Percentiles rank a stretch among this genome's conserved stretches.
phyloP scores from a whole-genome alignment of 805 yeast genomes.

The Yarrowia phangngaensis region DNA sequence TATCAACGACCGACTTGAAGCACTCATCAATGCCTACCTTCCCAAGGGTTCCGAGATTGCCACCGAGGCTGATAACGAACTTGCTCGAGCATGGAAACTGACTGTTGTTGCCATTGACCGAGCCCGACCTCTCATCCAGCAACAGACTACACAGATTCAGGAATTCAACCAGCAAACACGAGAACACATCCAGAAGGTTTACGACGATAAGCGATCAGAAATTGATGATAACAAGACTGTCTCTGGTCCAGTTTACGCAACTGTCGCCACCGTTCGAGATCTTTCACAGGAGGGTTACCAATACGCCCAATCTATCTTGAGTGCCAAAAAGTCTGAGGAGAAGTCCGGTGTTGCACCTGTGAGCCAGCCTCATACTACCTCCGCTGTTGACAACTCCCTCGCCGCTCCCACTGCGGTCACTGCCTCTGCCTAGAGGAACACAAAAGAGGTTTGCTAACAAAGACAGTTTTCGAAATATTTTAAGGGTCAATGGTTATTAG shows the following conservation, averaged over 20 bases:
- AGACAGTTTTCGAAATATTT: conserved; percentile 22
- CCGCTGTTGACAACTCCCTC: conserved; percentile 26
- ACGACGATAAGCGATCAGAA: conserved; percentile 28
- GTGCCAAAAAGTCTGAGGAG: conserved; percentile 23
- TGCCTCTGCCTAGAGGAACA: conserved; percentile 23
- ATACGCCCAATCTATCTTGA: conserved; percentile 24
- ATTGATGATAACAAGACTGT: conserved; percentile 26
- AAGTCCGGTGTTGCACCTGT: conserved; percentile 23
- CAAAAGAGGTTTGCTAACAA: conserved; percentile 23
- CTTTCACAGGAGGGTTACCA: conserved; percentile 25
- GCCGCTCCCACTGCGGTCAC: conserved; percentile 26
- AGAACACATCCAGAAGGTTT: conserved; percentile 30
- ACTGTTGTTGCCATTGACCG: conserved; percentile 41
- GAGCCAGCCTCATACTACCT: conserved; percentile 27
- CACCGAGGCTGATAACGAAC: conserved; percentile 51
- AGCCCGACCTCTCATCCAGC: conserved; percentile 31
- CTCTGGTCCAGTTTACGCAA: conserved; percentile 28
- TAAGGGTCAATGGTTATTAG: conserved; percentile 26
- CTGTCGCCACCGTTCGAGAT: conserved; percentile 28
- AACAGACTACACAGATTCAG: conserved; percentile 29
- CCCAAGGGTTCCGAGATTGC: conserved; percentile 45
- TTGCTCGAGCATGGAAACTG: conserved; percentile 49
- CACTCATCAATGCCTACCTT: conserved; percentile 44
- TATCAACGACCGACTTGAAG: conserved; percentile 52
- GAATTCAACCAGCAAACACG: conserved; percentile 29